phyloP scores from a whole-genome alignment of 1,139 yeast species.

The Hyphopichia khmerensis region DNA sequence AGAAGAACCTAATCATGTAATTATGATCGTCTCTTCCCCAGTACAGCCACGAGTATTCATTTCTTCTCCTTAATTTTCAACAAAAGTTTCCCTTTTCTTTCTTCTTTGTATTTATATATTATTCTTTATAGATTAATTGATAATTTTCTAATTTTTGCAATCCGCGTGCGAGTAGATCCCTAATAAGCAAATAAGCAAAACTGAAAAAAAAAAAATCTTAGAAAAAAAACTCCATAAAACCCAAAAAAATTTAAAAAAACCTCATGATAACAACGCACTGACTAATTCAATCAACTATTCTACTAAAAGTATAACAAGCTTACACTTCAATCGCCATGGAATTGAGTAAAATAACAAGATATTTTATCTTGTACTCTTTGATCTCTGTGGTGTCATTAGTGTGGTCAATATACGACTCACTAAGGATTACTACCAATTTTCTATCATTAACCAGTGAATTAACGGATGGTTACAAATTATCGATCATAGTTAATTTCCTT shows the following conservation, averaged over 20 bases:
- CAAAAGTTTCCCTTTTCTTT: not conserved
- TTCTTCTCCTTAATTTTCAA: too few species aligned
- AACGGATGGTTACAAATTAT: conserved; percentile 36
- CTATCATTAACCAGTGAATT: conserved; percentile 29
- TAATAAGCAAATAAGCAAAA: not conserved
- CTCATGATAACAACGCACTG: not conserved
- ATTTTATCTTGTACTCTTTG: conserved; percentile 25
- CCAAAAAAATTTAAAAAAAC: too few species aligned
- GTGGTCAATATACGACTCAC: conserved; percentile 28
- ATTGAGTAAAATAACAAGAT: conserved; percentile 11
- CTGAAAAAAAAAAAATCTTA: not conserved
- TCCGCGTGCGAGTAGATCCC: not conserved
- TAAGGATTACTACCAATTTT: conserved; percentile 24
- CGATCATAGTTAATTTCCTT: conserved; percentile 30
- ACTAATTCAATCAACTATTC: not conserved
- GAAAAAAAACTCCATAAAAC: not conserved
- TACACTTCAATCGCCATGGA: conserved; percentile 8
- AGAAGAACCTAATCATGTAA: not conserved
- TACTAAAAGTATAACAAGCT: not conserved
- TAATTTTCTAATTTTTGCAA: not conserved
- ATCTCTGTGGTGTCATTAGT: conserved; percentile 23
- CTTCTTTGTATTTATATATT: not conserved
- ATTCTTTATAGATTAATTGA: not conserved
- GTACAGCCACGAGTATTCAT: too few species aligned
- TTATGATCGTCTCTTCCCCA: not conserved